Conservation (phyloP, 116 monocot species). For the Thalassia testudinum region DNA sequence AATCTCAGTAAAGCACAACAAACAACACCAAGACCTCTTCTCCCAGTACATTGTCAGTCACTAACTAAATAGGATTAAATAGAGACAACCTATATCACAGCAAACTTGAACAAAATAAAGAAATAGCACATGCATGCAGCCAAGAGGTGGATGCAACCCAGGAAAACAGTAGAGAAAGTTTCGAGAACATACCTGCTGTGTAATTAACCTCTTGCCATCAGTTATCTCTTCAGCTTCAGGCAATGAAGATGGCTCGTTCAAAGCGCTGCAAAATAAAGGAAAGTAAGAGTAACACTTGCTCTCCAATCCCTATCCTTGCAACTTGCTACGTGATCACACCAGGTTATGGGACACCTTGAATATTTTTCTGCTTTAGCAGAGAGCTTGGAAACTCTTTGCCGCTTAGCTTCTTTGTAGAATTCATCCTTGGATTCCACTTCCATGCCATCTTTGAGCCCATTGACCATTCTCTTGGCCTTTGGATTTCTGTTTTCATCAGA, state of each 20-base stretch:
- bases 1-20: too few species aligned
- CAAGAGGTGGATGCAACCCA: too few species aligned
- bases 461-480: conserved; percentile 1
- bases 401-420: conserved; percentile 64
- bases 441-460: conserved; percentile 9
- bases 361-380: conserved; percentile 35
- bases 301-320: too few species aligned
- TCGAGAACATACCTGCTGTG: conserved; percentile 45
- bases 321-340: too few species aligned
- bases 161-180: too few species aligned
- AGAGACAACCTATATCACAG: not conserved
- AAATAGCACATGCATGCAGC: not conserved
- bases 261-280: conserved; percentile 13
- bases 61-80: not conserved
- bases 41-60: too few species aligned
- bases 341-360: conserved; percentile 21
- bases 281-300: too few species aligned
- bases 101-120: not conserved
- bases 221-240: conserved; percentile 20
- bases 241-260: conserved; percentile 5
- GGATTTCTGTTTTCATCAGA: not conserved
- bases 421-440: conserved; percentile 58
- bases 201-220: conserved; percentile 61
- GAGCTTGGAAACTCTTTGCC: conserved; percentile 32
- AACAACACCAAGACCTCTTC: too few species aligned